A percentile compares a stretch with the other conserved stretches of the same genome.
Evolutionary conservation across 108 stramenopile species (phyloP).

Genomic region (Conticribra guillardii): DNA sequence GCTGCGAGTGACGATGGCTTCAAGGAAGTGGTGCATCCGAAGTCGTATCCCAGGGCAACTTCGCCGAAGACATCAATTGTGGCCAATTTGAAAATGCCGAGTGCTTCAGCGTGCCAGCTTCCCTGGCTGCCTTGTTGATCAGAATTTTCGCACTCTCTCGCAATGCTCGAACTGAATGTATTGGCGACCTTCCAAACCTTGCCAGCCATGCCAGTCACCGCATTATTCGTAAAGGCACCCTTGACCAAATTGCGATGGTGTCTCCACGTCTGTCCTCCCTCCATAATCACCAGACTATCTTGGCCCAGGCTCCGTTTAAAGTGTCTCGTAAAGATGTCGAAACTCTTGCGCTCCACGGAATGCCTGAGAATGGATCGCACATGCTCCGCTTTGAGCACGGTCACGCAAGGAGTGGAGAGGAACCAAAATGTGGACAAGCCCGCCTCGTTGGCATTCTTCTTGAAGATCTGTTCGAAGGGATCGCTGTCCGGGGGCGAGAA

Average conservation of each 20-base stretch:
- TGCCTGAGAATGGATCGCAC: not conserved
- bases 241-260: conserved; percentile 4
- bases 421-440: conserved; percentile 1
- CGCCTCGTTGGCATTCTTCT: not conserved
- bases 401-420: not conserved
- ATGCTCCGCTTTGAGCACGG: not conserved
- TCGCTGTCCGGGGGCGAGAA: not conserved
- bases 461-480: not conserved
- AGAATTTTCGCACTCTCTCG: not conserved
- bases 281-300: not conserved
- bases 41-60: conserved; percentile 37
- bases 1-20: not conserved
- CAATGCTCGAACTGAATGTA: not conserved
- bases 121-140: not conserved
- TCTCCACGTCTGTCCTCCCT: not conserved
- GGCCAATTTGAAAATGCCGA: conserved; percentile 2
- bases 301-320: not conserved
- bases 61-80: conserved; percentile 29
- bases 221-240: not conserved
- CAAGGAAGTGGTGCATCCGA: conserved; percentile 5
- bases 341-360: not conserved
- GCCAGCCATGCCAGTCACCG: not conserved
- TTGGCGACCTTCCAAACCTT: conserved; percentile 5
- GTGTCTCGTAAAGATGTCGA: not conserved
- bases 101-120: not conserved